Percentiles rank a stretch among this genome's conserved stretches.
Evolutionary conservation across 2,329 filamentous ascomycete genomes (phyloP).

Genomic region (Trichophyton mentagrophytes): DNA sequence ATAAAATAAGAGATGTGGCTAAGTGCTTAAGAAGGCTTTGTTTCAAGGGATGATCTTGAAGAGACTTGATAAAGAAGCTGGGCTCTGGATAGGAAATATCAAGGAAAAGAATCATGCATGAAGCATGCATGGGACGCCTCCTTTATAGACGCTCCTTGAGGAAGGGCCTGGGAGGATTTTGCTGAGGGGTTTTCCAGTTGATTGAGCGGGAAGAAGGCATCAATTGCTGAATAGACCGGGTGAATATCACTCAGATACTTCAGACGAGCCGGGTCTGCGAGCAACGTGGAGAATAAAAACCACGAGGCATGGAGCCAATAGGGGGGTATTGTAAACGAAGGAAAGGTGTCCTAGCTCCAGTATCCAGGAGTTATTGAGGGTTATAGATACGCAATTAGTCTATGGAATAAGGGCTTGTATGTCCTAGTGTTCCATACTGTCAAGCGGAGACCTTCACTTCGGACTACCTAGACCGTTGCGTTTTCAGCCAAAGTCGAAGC

Average conservation of each 20-base stretch:
- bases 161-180: background rate
- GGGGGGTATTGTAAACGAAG: background rate
- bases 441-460: background rate
- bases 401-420: background rate
- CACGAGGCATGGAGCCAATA: background rate
- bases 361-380: background rate
- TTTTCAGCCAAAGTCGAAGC: background rate
- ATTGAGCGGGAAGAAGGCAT: background rate
- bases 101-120: background rate
- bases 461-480: background rate
- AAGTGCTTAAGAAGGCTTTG: background rate
- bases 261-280: background rate
- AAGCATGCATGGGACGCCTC: background rate
- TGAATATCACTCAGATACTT: conserved; percentile 4
- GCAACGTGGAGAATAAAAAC: background rate
- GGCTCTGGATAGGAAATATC: background rate
- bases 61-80: background rate
- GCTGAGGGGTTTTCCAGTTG: background rate
- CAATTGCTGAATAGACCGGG: conserved; percentile 7
- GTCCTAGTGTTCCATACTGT: background rate
- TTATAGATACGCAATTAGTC: background rate
- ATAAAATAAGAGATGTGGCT: conserved; percentile 10
- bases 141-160: background rate
- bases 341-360: background rate
- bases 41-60: conserved; percentile 3